Evolutionary conservation across 192 early-diverging fungal genomes (phyloP), one percentile per base, ranked within the genome.

Genomic region (Backusella mclennaniae): DNA sequence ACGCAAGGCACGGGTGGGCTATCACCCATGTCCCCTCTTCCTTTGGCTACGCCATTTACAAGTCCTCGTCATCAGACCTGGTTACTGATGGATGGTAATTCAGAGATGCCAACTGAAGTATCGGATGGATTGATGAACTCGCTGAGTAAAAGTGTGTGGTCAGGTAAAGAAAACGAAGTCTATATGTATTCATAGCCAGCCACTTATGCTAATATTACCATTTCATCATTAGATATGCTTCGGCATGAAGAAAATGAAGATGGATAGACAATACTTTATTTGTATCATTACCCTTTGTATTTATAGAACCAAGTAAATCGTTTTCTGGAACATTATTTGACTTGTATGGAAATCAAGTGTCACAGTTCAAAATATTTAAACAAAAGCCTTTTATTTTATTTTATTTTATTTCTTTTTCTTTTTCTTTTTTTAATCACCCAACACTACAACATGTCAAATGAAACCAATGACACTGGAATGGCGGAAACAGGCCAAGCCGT

Each of bases 51-150:
- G 11, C 66, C 74, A 9, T 29, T 21, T n/a, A 17, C 29, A n/a
- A 36, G 74, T 8, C 74, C 66, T 29, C 56, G 26, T 26, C 56
- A 63, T 63, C 56, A 63, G 1, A 63, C 23, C 0, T 75, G 74
- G 74, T 4, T 67, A 26, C 31, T 67, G 4, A 67, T 75, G 52
- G 74, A 75, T 26, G 66, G 74, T 49, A 66, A 75, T 31, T 29
- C 31, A 5, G 56, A 63, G 11, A 75, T 75, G 74, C 36, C 74
- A 0, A 66, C 33, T 14, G 74, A 75, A n/a, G 35, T 67, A 11
- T 63, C 74, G 7, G 66, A 67, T 8, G 35, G 66, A 46, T 35
- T 75, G 12, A 75, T 75, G 74, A 42, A 75, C 11, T 49, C 59
- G 7, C 35, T 75, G 29, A 44, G 44, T 19, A 26, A 67, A 15